Evolutionary conservation across 306 rosid species (phyloP).

Genomic region (Purshia tridentata): DNA sequence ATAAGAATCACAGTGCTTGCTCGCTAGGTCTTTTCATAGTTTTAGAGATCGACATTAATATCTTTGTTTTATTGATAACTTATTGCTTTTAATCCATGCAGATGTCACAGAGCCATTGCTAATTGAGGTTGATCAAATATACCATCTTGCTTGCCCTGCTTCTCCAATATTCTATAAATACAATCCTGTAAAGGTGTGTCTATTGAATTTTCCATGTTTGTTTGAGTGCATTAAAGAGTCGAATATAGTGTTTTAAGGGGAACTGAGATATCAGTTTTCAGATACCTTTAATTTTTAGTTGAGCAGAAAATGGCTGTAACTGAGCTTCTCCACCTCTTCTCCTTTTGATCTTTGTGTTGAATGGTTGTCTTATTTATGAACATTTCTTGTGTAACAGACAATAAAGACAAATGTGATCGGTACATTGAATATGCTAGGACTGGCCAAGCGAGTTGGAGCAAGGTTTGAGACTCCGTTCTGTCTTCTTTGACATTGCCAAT

Average conservation of each 20-base stretch:
- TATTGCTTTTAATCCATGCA: conserved; percentile 20
- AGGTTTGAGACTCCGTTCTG: conserved; percentile 45
- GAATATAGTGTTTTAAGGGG: no score
- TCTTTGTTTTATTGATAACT: neutral
- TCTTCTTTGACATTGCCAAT: neutral
- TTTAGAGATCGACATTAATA: neutral
- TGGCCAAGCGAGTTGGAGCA: conserved; percentile 98
- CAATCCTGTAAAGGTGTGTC: conserved; percentile 87
- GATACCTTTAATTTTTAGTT: neutral
- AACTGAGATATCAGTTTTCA: neutral
- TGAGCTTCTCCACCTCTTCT: neutral
- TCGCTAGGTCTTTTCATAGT: no score
- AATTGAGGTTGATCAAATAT: conserved; percentile 93
- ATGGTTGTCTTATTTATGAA: conserved; percentile 12
- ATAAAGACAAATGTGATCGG: conserved; percentile 98
- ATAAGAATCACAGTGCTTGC: no score
- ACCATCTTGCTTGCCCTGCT: conserved; percentile 97
- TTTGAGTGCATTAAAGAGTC: neutral
- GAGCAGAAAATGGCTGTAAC: neutral
- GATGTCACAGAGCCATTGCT: conserved; percentile 88
- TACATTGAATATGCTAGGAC: conserved; percentile 97
- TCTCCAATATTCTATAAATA: conserved; percentile 96
- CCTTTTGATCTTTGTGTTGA: neutral
- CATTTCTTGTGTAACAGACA: conserved; percentile 53
- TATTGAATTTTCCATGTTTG: neutral